These are phyloP conservation scores for Poteriospumella lacustris DNA, from an alignment of 108 stramenopile species.

Conservation along the genomic window DNA sequence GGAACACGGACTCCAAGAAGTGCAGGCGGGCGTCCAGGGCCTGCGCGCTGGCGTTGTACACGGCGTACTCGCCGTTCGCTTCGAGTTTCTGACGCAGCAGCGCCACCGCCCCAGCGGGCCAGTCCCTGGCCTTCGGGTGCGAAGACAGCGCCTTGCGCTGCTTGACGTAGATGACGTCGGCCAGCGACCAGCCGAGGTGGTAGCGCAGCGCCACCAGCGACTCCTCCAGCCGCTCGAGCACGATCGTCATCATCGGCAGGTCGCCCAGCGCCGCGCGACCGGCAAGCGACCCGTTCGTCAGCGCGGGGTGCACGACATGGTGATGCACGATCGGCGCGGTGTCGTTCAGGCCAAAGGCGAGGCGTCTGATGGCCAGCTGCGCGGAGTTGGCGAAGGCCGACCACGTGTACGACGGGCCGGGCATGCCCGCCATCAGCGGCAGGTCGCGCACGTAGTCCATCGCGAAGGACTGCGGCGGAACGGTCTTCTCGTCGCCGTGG, in stretches of 20 bases:
- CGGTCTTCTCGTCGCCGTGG: constrained; percentile 5
- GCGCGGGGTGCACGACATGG: too few species aligned
- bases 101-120: background rate
- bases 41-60: background rate
- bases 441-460: background rate
- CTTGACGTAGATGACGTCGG: constrained; percentile 1
- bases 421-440: background rate
- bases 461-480: background rate
- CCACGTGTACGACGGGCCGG: background rate
- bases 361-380: background rate
- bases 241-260: background rate
- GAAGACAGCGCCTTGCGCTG: background rate
- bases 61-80: background rate
- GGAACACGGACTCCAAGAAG: too few species aligned
- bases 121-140: background rate
- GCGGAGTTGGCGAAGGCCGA: background rate
- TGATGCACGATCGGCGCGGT: too few species aligned
- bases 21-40: background rate
- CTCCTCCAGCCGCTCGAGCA: constrained; percentile 24
- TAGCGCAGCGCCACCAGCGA: constrained; percentile 12
- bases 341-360: too few species aligned
- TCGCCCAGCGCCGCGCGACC: background rate
- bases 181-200: constrained; percentile 18
- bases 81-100: background rate
- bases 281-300: too few species aligned